Base-by-base conservation (phyloP, 1,284 basidiomycete genomes). In the Lentinus polychrous region DNA sequence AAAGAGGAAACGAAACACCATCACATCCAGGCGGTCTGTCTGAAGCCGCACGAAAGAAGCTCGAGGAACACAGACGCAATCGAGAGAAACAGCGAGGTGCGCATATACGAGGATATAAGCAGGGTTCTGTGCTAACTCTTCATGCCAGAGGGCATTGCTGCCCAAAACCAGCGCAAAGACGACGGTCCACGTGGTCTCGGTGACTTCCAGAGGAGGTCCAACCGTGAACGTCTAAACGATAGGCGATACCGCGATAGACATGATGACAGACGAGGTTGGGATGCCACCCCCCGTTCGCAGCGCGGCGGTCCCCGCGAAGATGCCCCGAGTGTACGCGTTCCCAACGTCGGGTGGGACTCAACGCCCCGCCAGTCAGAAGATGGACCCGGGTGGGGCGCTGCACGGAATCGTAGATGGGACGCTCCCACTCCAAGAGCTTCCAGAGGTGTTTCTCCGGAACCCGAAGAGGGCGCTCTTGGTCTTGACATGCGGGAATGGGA, bases 11-110 rank as follows among this genome's bases (percentile, higher is more conserved):
- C 55, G 93, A 95, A 56, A 97, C 94, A 0, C 94, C 94, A 0
- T 94, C 93, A n/a, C 90, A 94, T 62, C 86, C 90, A 1, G 86
- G 90, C 42, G 94, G 94, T 10, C 69, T 97, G 24, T 88, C 88
- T 0, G 86, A 91, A 22, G 68, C 72, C 1, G 91, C 86, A 8
- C 73, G 83, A 22, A 74, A 76, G 55, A 70, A 78, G 51, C 66
- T 96, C 24, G 91, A 94, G 48, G 92, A 93, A 52, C 69, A 88
- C 58, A 75, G 86, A 47, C 76, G 72, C 51, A 78, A 75, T 52
- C 69, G 78, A 54, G 89, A 91, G 43, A 83, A 76, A 53, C 80
- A 81, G 59, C 67, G 73, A 68, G 86, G 86, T 78, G 44, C 10
- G 62, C 51, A 14, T 24, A 32, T 43, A 15, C n/a, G 20, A 22